Evolutionary conservation across 2,329 filamentous ascomycete species (phyloP).

Genomic region (Septoria linicola): DNA sequence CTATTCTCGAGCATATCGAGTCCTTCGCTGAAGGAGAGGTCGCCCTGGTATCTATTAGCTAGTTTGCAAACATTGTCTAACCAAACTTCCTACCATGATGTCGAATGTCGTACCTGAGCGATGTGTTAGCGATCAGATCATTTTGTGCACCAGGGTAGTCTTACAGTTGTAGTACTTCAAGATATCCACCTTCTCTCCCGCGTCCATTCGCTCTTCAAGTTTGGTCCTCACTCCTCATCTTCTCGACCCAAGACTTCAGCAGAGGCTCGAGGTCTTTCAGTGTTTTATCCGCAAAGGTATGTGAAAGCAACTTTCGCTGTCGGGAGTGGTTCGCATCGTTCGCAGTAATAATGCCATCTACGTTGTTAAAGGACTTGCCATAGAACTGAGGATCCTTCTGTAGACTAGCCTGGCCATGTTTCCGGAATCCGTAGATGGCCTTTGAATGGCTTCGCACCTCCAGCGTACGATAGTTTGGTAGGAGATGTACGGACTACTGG

Average conservation of each 20-base stretch:
- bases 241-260: constrained; percentile 31
- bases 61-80: constrained; percentile 17
- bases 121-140: not conserved
- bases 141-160: not conserved
- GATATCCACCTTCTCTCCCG: constrained; percentile 30
- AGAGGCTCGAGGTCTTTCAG: constrained; percentile 36
- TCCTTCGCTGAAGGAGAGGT: constrained; percentile 35
- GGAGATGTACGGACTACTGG: constrained; percentile 43
- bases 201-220: constrained; percentile 24
- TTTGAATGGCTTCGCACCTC: constrained; percentile 28
- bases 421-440: constrained; percentile 34
- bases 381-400: constrained; percentile 31
- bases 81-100: constrained; percentile 5
- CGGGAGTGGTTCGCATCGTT: constrained; percentile 32
- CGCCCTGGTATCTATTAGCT: too few relatives aligned
- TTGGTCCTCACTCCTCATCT: constrained; percentile 30
- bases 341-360: constrained; percentile 27
- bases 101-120: constrained; percentile 27
- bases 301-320: constrained; percentile 30
- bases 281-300: constrained; percentile 35
- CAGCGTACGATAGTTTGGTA: constrained; percentile 40
- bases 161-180: constrained; percentile 35
- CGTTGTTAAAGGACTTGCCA: constrained; percentile 25
- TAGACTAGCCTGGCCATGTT: constrained; percentile 17
- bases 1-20: constrained; percentile 34